These are phyloP conservation scores for Alternaria brassicicola DNA, from an alignment of 2,329 filamentous ascomycete species.

Conservation along the genomic window DNA sequence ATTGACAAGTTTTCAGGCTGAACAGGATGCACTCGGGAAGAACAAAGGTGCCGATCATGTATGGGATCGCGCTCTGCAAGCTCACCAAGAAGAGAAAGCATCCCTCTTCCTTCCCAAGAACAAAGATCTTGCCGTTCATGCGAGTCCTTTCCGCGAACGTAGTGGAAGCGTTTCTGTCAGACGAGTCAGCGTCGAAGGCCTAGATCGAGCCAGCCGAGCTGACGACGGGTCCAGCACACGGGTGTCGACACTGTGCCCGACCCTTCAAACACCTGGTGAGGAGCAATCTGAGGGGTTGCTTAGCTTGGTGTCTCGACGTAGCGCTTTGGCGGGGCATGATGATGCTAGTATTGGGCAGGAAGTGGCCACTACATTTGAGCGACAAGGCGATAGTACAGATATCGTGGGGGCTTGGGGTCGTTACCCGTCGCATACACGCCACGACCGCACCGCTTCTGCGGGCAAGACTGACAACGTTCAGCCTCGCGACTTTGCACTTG, in stretches of 20 bases:
- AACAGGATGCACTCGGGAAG: constrained; percentile 34
- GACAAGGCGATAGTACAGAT: constrained; percentile 32
- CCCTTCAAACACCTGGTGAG: neutral
- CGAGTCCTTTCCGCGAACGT: constrained; percentile 42
- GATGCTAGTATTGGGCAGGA: constrained; percentile 16
- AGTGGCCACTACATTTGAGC: constrained; percentile 29
- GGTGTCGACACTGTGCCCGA: constrained; percentile 17
- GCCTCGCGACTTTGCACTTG: constrained; percentile 52
- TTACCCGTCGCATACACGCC: constrained; percentile 55
- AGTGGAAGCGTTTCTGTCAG: constrained; percentile 32
- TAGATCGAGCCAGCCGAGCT: neutral
- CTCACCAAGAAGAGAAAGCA: constrained; percentile 45
- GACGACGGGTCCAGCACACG: constrained; percentile 7
- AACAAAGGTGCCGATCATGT: constrained; percentile 34
- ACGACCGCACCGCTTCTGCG: constrained; percentile 49
- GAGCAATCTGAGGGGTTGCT: neutral
- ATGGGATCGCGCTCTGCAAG: constrained; percentile 47
- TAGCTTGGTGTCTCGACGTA: constrained; percentile 20
- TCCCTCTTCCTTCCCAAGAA: constrained; percentile 44
- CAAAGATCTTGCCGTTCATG: constrained; percentile 34
- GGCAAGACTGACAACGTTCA: constrained; percentile 47
- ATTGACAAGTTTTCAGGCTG: constrained; percentile 36
- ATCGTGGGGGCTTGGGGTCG: constrained; percentile 53
- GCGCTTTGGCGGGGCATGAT: constrained; percentile 22
- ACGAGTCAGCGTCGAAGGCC: constrained; percentile 10